Percentiles rank a stretch among this genome's conserved stretches.
These are phyloP conservation scores for Noccaea bulbosa DNA, from an alignment of 345 rosid genomes.

Conservation along the genomic window DNA sequence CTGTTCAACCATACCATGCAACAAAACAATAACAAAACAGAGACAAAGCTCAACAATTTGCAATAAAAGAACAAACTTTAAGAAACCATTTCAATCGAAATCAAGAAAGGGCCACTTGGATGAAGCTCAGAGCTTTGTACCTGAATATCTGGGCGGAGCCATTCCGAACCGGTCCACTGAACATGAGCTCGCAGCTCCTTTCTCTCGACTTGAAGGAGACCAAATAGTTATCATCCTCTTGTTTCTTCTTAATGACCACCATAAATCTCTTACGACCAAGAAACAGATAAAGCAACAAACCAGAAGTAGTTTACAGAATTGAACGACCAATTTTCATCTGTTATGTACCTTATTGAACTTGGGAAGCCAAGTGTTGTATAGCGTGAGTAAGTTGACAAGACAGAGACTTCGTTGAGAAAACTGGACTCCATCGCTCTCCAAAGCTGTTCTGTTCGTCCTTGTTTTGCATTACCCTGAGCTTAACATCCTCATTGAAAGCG, in stretches of 20 bases:
- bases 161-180: slow-evolving; percentile 53
- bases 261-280: too few species aligned
- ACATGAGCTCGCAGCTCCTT: slow-evolving; percentile 56
- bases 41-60: not conserved
- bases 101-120: not conserved
- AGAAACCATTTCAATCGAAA: not conserved
- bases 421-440: too few species aligned
- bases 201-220: slow-evolving; percentile 55
- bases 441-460: too few species aligned
- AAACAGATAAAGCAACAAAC: too few species aligned
- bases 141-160: slow-evolving; percentile 49
- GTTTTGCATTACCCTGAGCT: too few species aligned
- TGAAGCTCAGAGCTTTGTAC: slow-evolving; percentile 14
- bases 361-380: too few species aligned
- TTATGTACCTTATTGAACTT: too few species aligned
- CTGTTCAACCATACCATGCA: slow-evolving; percentile 7
- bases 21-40: not conserved
- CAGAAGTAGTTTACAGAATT: too few species aligned
- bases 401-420: too few species aligned
- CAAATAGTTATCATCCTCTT: slow-evolving; percentile 39
- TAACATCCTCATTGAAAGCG: too few species aligned
- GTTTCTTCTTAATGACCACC: slow-evolving; percentile 48
- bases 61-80: not conserved
- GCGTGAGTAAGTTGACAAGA: too few species aligned
- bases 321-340: too few species aligned